phyloP scores from a whole-genome alignment of 257 asterid genomes.

The Lavandula angustifolia region DNA sequence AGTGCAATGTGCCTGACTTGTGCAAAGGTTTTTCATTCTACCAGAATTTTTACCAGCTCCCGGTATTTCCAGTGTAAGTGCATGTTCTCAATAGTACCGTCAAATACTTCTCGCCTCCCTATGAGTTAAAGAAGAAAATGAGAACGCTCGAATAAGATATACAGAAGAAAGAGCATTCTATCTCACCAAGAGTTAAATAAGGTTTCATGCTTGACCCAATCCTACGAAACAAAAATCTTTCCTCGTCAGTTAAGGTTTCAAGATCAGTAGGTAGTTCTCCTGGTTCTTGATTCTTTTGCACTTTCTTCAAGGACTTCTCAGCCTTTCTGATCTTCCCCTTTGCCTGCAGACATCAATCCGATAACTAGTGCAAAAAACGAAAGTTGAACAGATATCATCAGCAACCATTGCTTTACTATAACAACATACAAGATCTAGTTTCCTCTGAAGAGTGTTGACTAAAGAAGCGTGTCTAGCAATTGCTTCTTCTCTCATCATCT shows the following conservation, averaged over 20 bases:
- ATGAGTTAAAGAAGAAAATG: constrained; percentile 22
- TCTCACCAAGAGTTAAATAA: constrained; percentile 67
- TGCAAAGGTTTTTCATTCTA: constrained; percentile 56
- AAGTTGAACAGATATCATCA: constrained; percentile 2
- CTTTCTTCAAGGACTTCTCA: constrained; percentile 60
- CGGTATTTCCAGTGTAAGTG: constrained; percentile 94
- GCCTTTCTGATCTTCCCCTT: constrained; percentile 66
- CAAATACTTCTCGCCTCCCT: constrained; percentile 91
- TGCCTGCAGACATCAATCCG: constrained; percentile 54
- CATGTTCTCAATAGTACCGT: constrained; percentile 91
- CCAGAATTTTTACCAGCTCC: constrained; percentile 82
- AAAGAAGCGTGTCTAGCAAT: constrained; percentile 59
- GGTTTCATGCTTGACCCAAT: constrained; percentile 95
- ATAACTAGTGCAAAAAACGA: constrained; percentile 21
- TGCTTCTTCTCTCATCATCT: constrained; percentile 75
- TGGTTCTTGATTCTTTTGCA: constrained; percentile 64
- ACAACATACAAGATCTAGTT: constrained; percentile 69
- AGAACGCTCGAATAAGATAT: constrained; percentile 13
- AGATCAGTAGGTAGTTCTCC: constrained; percentile 71
- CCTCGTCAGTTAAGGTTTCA: constrained; percentile 82
- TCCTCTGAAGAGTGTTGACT: constrained; percentile 61
- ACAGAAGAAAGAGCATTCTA: not conserved
- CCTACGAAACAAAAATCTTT: constrained; percentile 75
- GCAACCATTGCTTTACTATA: constrained; percentile 15
- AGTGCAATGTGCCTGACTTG: constrained; percentile 84